Percentiles rank a stretch among this genome's conserved stretches.
Conservation (phyloP, 148 eudicot genomes). For the Fagopyrum homotropicum region DNA sequence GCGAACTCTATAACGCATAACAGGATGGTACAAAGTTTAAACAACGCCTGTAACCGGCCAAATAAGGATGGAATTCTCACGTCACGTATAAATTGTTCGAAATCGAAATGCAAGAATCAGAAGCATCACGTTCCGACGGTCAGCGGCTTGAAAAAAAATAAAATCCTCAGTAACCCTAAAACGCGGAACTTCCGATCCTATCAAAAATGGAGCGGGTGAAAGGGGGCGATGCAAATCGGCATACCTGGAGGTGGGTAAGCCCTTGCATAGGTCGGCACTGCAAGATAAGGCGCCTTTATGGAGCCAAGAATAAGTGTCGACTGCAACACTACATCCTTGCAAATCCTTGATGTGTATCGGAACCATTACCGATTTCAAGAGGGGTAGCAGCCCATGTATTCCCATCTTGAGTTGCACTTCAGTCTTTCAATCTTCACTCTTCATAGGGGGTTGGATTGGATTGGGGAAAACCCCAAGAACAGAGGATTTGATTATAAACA, state of each 20-base stretch:
- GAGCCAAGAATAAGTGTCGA: conserved; percentile 97
- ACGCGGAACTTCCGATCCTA: background rate
- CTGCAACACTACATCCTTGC: conserved; percentile 71
- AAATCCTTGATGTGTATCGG: conserved; percentile 72
- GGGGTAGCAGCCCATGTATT: conserved; percentile 80
- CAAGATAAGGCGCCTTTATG: conserved; percentile 98
- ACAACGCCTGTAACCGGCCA: background rate
- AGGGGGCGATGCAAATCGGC: background rate
- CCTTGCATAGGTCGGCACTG: conserved; percentile 85
- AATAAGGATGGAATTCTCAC: background rate
- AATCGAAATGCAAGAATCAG: background rate
- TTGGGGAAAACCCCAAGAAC: background rate
- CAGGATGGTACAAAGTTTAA: background rate
- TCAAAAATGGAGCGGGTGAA: background rate
- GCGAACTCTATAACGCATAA: background rate
- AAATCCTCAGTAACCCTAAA: background rate
- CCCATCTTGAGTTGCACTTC: conserved; percentile 41
- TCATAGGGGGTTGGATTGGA: no score
- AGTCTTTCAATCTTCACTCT: no score
- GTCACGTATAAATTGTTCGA: background rate
- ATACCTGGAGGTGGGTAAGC: conserved; percentile 69
- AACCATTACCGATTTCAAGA: conserved; percentile 77
- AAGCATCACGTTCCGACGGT: background rate
- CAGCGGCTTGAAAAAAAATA: background rate
- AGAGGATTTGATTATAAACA: background rate